These are phyloP conservation scores for Rhodomyrtus tomentosa DNA, from an alignment of 345 rosid genomes.

Conservation along the genomic window DNA sequence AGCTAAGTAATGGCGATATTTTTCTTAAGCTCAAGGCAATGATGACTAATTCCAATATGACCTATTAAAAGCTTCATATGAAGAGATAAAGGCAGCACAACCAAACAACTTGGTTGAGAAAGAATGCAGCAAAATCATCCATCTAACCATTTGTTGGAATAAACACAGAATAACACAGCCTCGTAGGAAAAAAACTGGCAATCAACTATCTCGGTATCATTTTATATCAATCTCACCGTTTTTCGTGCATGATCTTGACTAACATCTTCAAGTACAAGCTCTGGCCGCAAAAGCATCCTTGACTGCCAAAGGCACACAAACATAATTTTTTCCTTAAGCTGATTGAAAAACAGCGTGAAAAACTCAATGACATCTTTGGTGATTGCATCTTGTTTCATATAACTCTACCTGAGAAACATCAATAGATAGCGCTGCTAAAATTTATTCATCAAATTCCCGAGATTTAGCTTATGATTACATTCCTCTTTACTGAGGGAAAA, in stretches of 20 bases:
- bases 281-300: conserved; percentile 80
- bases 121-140: background rate
- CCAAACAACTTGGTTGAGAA: background rate
- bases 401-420: background rate
- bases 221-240: conserved; percentile 30
- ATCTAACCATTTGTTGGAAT: background rate
- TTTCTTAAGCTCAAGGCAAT: background rate
- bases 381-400: background rate
- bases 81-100: background rate
- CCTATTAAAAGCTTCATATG: background rate
- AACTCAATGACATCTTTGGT: background rate
- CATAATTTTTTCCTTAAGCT: background rate
- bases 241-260: conserved; percentile 93
- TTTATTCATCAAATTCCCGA: background rate
- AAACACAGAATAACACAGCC: background rate
- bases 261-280: conserved; percentile 83
- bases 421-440: background rate
- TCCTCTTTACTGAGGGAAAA: background rate
- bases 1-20: background rate
- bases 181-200: background rate
- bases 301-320: conserved; percentile 31
- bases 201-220: background rate
- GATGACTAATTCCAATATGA: background rate
- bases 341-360: background rate
- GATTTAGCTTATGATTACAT: background rate